A percentile compares a stretch with the other conserved stretches of the same genome.
Evolutionary conservation across 495 filamentous ascomycete genomes (phyloP).

Genomic region (Penicillium paradoxum): DNA sequence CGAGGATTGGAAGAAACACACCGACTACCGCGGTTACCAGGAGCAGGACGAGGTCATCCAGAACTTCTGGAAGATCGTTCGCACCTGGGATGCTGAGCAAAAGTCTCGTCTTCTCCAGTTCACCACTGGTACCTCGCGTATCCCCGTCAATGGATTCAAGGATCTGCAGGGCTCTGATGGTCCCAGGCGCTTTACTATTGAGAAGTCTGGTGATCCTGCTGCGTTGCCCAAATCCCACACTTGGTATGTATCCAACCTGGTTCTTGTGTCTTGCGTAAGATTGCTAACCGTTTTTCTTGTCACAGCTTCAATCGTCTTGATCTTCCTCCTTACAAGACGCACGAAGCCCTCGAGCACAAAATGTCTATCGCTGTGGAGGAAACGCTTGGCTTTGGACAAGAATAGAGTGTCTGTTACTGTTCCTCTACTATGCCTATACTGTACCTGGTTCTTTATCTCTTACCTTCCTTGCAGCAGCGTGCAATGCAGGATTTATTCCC

Average conservation of each 20-base stretch:
- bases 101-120: conserved; percentile 96
- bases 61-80: conserved; percentile 98
- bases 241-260: conserved; percentile 60
- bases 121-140: conserved; percentile 93
- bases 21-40: conserved; percentile 99
- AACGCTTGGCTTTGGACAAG: conserved; percentile 98
- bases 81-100: conserved; percentile 96
- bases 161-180: conserved; percentile 97
- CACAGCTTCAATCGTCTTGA: conserved; percentile 96
- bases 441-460: not conserved
- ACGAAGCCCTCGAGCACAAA: conserved; percentile 80
- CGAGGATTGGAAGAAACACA: conserved; percentile 99
- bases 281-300: conserved; percentile 13
- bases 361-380: conserved; percentile 96
- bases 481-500: conserved; percentile 6
- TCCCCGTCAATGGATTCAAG: conserved; percentile 99
- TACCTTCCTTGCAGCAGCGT: not conserved
- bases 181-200: conserved; percentile 92
- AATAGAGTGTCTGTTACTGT: conserved; percentile 48
- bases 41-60: conserved; percentile 94
- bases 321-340: conserved; percentile 85
- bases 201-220: conserved; percentile 85
- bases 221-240: conserved; percentile 97
- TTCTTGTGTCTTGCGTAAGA: conserved; percentile 1
- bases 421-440: not conserved